A percentile compares a stretch with the other conserved stretches of the same genome.
These are phyloP conservation scores for Leishmania amazonensis DNA, from an alignment of 208 protist species.

Conservation along the genomic window DNA sequence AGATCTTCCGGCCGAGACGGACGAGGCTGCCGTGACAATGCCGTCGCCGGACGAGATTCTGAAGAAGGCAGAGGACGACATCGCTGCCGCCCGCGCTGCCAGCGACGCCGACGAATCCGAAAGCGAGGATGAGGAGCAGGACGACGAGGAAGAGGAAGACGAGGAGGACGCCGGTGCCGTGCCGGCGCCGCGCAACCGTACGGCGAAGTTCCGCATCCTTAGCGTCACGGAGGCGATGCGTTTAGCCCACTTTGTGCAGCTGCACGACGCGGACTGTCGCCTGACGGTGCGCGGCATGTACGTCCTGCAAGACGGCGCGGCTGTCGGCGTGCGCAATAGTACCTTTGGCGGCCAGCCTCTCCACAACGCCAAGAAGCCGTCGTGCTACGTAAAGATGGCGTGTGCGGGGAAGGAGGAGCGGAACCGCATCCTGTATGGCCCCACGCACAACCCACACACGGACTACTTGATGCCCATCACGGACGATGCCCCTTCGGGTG, in stretches of 20 bases:
- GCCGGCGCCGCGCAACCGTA: conserved; percentile 39
- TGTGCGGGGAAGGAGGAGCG: conserved; percentile 38
- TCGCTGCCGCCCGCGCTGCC: conserved; percentile 27
- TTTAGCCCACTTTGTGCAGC: conserved; percentile 83
- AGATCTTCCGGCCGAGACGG: conserved; percentile 72
- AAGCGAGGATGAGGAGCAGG: conserved; percentile 49
- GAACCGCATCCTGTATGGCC: conserved; percentile 77
- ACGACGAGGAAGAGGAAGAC: conserved; percentile 59
- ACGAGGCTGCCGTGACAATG: conserved; percentile 55
- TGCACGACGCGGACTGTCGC: conserved; percentile 79
- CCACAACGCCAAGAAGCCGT: conserved; percentile 78
- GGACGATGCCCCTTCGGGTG: conserved; percentile 81
- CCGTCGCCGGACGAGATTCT: conserved; percentile 52
- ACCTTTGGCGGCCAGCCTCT: conserved; percentile 80
- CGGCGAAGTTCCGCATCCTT: conserved; percentile 82
- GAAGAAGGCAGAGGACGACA: conserved; percentile 44
- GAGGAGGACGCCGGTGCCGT: conserved; percentile 56
- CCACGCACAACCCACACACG: conserved; percentile 81
- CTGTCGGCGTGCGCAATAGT: conserved; percentile 62
- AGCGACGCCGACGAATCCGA: conserved; percentile 36
- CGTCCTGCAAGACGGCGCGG: conserved; percentile 41
- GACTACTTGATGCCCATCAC: conserved; percentile 87
- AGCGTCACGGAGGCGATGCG: conserved; percentile 75
- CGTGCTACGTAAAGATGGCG: conserved; percentile 77
- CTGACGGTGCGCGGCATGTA: conserved; percentile 80